Percentiles rank a stretch among this genome's conserved stretches.
Evolutionary conservation across 108 stramenopile species (phyloP).

Genomic region (Bacterosira constricta): DNA sequence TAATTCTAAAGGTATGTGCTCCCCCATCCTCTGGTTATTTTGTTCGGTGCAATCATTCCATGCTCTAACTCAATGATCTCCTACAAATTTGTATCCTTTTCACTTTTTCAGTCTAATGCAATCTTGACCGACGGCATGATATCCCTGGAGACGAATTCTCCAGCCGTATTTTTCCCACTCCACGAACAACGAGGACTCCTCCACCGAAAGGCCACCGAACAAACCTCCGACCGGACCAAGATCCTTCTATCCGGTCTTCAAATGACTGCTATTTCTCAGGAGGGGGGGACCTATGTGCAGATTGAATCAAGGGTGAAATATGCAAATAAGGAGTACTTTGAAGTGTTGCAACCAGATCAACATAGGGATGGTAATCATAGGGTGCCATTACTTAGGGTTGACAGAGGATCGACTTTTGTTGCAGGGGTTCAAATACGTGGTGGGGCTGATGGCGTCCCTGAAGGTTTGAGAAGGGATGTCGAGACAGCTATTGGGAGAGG

Average conservation of each 20-base stretch:
- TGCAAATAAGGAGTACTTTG: slow-evolving; percentile 2
- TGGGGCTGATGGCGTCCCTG: not conserved
- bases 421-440: not conserved
- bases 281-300: not conserved
- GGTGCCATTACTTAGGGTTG: slow-evolving; percentile 7
- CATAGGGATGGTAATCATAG: not conserved
- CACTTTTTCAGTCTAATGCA: not conserved
- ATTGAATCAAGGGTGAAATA: slow-evolving; percentile 1
- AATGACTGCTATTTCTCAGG: not conserved
- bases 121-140: slow-evolving; percentile 11
- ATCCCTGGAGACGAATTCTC: slow-evolving; percentile 5
- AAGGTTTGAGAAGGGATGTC: not conserved
- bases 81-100: not conserved
- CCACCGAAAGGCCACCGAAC: not conserved
- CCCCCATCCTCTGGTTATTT: too few species aligned
- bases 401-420: not conserved
- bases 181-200: not conserved
- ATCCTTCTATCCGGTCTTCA: not conserved
- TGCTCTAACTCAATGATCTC: not conserved
- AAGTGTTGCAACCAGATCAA: not conserved
- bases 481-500: not conserved
- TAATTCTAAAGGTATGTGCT: not conserved
- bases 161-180: slow-evolving; percentile 2
- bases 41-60: not conserved
- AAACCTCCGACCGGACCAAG: not conserved